A percentile compares a stretch with the other conserved stretches of the same genome.
Conservation (phyloP, 2,329 filamentous ascomycete genomes). For the Parafenestella ontariensis region DNA sequence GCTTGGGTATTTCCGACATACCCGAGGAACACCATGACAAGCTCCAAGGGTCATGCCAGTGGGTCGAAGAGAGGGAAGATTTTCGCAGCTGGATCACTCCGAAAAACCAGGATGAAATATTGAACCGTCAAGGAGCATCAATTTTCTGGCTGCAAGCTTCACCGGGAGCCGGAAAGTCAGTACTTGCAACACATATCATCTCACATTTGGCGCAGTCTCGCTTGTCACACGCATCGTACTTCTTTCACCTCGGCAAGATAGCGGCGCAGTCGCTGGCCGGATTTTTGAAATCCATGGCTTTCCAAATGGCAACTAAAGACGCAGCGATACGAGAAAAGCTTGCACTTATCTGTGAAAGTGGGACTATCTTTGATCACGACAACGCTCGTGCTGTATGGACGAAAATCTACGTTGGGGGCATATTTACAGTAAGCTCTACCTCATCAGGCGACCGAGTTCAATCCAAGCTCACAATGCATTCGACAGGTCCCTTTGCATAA, state of each 20-base stretch:
- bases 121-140: background rate
- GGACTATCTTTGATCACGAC: background rate
- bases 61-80: background rate
- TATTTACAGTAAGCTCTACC: background rate
- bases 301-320: constrained; percentile 1
- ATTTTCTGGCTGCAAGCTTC: constrained; percentile 2
- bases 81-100: background rate
- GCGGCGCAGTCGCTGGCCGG: background rate
- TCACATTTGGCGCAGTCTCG: background rate
- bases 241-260: constrained; percentile 3
- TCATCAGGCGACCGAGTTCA: background rate
- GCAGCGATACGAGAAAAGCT: background rate
- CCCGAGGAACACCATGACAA: constrained; percentile 1
- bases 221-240: background rate
- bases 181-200: constrained; percentile 1
- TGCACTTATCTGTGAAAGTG: background rate
- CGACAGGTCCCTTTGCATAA: background rate
- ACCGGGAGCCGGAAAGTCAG: constrained; percentile 1
- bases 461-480: background rate
- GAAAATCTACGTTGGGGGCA: background rate
- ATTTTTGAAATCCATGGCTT: background rate
- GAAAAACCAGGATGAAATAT: background rate
- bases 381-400: background rate
- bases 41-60: constrained; percentile 2
- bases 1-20: background rate